Conservation (phyloP, 2,329 filamentous ascomycete species). For the Talaromyces sp. region DNA sequence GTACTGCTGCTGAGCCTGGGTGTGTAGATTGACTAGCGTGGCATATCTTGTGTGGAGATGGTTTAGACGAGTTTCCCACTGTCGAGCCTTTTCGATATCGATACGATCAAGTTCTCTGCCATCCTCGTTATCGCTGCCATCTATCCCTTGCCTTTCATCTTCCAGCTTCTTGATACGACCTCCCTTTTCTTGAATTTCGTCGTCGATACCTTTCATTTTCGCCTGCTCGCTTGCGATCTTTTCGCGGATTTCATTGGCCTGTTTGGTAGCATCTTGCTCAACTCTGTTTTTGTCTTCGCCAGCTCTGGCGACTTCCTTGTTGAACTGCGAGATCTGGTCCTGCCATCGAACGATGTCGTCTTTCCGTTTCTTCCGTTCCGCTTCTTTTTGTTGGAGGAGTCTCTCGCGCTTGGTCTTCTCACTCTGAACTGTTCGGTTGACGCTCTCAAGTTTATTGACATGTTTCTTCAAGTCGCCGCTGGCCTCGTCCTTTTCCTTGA, state of each 20-base stretch:
- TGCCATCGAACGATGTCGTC: slow-evolving; percentile 58
- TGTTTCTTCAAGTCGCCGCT: slow-evolving; percentile 80
- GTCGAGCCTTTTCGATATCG: slow-evolving; percentile 44
- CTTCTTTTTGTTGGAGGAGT: slow-evolving; percentile 55
- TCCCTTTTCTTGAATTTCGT: slow-evolving; percentile 58
- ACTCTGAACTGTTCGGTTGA: slow-evolving; percentile 76
- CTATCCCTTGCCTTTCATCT: slow-evolving; percentile 50
- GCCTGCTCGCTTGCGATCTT: slow-evolving; percentile 44
- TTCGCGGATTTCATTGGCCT: slow-evolving; percentile 37
- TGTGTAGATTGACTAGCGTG: slow-evolving; percentile 36
- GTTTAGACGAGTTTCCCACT: slow-evolving; percentile 43
- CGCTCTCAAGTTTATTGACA: slow-evolving; percentile 71
- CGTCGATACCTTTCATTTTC: slow-evolving; percentile 55
- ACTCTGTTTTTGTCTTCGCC: slow-evolving; percentile 40
- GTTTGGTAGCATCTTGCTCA: slow-evolving; percentile 35
- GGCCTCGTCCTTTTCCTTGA: slow-evolving; percentile 87
- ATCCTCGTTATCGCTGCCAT: slow-evolving; percentile 47
- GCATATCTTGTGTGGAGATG: slow-evolving; percentile 41
- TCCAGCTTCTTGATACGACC: slow-evolving; percentile 59
- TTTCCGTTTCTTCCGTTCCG: slow-evolving; percentile 56
- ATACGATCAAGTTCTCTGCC: slow-evolving; percentile 48
- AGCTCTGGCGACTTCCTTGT: slow-evolving; percentile 43
- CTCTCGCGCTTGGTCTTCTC: slow-evolving; percentile 73
- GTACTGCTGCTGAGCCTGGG: slow-evolving; percentile 41
- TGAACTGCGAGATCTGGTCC: slow-evolving; percentile 50